A percentile compares a stretch with the other conserved stretches of the same genome.
Evolutionary conservation across 768 basidiomycete species (phyloP).

Genomic region (Neoboletus subvelutipes): DNA sequence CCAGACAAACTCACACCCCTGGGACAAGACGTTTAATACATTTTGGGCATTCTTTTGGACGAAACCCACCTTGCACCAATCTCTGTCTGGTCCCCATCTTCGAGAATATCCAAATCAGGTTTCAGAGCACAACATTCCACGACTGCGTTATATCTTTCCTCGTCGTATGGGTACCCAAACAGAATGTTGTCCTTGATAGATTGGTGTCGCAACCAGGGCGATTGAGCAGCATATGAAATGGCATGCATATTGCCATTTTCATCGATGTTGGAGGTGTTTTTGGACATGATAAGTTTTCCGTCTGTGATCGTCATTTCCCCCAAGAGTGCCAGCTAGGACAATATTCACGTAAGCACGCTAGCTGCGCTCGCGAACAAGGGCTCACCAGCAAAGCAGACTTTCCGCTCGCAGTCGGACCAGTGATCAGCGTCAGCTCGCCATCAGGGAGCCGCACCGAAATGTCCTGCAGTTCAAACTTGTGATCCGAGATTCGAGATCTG

Average conservation of each 20-base stretch:
- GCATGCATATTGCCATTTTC: slow-evolving; percentile 58
- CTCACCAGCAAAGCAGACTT: slow-evolving; percentile 48
- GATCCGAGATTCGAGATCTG: slow-evolving; percentile 23
- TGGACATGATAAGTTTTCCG: slow-evolving; percentile 44
- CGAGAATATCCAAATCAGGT: slow-evolving; percentile 79
- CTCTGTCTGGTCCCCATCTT: slow-evolving; percentile 84
- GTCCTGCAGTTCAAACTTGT: slow-evolving; percentile 43
- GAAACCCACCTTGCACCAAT: slow-evolving; percentile 62
- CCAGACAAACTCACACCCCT: slow-evolving; percentile 77
- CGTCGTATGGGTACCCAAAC: slow-evolving; percentile 69
- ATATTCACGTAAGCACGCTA: neutral
- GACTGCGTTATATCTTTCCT: slow-evolving; percentile 71
- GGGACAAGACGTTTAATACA: neutral
- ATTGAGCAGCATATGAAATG: slow-evolving; percentile 73
- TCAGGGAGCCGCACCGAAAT: slow-evolving; percentile 47
- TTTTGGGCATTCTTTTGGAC: neutral
- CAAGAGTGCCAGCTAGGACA: slow-evolving; percentile 32
- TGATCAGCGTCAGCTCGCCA: slow-evolving; percentile 46
- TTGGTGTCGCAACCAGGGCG: slow-evolving; percentile 67
- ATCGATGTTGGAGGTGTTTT: slow-evolving; percentile 53
- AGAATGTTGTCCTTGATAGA: slow-evolving; percentile 81
- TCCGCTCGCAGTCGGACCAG: slow-evolving; percentile 48
- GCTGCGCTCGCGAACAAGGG: neutral
- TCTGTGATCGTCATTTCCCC: slow-evolving; percentile 39
- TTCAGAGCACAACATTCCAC: slow-evolving; percentile 82